Conservation (phyloP, 345 rosid species). For the Melaleuca alternifolia region DNA sequence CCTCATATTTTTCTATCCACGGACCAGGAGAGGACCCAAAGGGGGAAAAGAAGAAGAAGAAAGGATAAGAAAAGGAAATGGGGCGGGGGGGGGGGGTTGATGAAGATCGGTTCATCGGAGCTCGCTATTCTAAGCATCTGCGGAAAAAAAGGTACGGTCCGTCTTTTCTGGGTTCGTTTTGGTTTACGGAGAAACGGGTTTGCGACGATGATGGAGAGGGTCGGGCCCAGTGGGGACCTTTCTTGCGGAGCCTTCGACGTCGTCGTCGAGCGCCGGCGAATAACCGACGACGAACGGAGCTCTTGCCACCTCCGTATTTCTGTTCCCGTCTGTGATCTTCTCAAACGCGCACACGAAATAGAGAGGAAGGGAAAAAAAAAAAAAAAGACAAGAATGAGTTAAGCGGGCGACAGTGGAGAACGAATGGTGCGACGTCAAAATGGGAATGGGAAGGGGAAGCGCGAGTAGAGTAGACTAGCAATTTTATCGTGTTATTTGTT, state of each 20-base stretch:
- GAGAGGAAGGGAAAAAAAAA: not conserved
- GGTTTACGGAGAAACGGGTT: slow-evolving; percentile 10
- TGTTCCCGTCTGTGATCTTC: not conserved
- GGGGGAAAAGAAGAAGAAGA: not conserved
- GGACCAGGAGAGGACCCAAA: not conserved
- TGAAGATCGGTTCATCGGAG: not conserved
- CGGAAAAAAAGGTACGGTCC: not conserved
- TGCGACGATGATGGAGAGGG: slow-evolving; percentile 50
- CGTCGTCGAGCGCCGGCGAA: not conserved
- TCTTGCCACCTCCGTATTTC: not conserved
- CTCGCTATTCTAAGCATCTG: not conserved
- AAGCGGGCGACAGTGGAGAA: not conserved
- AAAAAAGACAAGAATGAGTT: not conserved
- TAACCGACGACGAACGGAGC: not conserved
- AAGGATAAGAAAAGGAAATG: not conserved
- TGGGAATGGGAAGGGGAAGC: not conserved
- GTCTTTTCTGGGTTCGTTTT: not conserved
- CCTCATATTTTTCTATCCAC: not conserved
- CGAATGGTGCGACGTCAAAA: not conserved
- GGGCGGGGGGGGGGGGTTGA: not conserved
- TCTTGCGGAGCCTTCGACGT: slow-evolving; percentile 25
- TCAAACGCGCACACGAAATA: not conserved
- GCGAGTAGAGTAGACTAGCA: not conserved
- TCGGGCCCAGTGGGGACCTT: slow-evolving; percentile 56
- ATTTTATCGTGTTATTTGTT: not conserved